Base-by-base conservation (phyloP, 805 yeast species). In the Nakazawaea laoshanensis region DNA sequence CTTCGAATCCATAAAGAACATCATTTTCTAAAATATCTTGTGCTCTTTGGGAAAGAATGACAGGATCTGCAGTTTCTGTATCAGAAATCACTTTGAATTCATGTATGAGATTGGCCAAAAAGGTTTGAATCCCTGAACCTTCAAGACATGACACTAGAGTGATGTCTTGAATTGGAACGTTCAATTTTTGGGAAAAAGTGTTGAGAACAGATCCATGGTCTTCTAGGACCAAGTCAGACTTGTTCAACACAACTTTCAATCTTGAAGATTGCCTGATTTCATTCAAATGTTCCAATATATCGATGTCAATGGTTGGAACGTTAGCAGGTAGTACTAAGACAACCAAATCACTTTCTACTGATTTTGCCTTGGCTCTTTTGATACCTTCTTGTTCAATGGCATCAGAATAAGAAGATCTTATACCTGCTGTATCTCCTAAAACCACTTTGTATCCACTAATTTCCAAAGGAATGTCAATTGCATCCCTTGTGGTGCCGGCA, bases 401-500 rank as follows among this genome's bases (percentile, higher is more conserved):
- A 42, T 81, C 92, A 16, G 59, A 52, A 0, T 59, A 46, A 0
- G 61, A 37, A 8, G 63, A 53, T 38, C 97, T 56, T 4, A 92
- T 70, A 0, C 98, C 98, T 0, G 98, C 98, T 1, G 97, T 88
- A 51, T 92, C 98, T 3, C 94, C 85, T 15, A 88, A 54, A 3
- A 86, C 64, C 0, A 86, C 80, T 50, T 88, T 89, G 52, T 66
- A 86, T 0, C 98, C 98, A 21, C 70, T 67, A 3, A 92, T 71
- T 48, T 88, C 88, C 19, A 92, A 49, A 0, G 86, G 82, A 2
- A 86, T 72, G 43, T 87, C 94, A 16, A 92, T 70, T 0, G 84
- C 60, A 48, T 92, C 98, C 46, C 98, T 65, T 0, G 98, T 92
- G 0, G 98, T 92, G 0, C 98, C 98, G 2, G 95, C 94, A 4